Conservation (phyloP, 2,329 filamentous ascomycete genomes). For the Phyllosticta ampelicida region DNA sequence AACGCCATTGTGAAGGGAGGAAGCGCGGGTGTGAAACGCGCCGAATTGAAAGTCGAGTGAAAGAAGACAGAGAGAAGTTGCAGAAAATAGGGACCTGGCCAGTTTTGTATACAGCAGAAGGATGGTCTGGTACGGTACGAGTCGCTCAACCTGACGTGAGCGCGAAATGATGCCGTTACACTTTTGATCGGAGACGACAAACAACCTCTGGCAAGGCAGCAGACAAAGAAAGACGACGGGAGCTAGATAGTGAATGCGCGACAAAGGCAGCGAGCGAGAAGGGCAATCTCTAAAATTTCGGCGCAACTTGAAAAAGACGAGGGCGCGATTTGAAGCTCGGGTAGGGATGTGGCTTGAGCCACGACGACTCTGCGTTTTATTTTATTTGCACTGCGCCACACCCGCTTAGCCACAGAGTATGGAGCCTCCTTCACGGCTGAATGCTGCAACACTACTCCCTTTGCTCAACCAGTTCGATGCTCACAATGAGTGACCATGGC, state of each 20-base stretch:
- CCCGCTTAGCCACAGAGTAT: background rate
- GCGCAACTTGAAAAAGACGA: background rate
- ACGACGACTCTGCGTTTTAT: background rate
- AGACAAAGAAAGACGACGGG: background rate
- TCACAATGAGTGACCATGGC: conserved; percentile 18
- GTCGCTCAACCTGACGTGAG: background rate
- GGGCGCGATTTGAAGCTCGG: conserved; percentile 1
- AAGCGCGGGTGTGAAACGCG: background rate
- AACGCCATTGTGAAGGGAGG: conserved; percentile 4
- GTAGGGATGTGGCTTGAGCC: conserved; percentile 2
- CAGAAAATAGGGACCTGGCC: background rate
- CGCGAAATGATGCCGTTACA: background rate
- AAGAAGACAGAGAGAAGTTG: background rate
- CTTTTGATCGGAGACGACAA: background rate
- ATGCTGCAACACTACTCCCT: background rate
- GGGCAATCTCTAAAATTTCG: background rate
- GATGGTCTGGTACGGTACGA: background rate
- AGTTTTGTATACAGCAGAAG: background rate
- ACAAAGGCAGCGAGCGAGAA: background rate
- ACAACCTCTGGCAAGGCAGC: background rate
- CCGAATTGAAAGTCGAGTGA: background rate
- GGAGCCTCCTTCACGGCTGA: background rate
- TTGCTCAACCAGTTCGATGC: background rate
- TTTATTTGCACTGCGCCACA: conserved; percentile 2
- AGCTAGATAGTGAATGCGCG: background rate